These are phyloP conservation scores for Rutstroemia sydowiana DNA, from an alignment of 2,329 filamentous ascomycete species.

Conservation along the genomic window DNA sequence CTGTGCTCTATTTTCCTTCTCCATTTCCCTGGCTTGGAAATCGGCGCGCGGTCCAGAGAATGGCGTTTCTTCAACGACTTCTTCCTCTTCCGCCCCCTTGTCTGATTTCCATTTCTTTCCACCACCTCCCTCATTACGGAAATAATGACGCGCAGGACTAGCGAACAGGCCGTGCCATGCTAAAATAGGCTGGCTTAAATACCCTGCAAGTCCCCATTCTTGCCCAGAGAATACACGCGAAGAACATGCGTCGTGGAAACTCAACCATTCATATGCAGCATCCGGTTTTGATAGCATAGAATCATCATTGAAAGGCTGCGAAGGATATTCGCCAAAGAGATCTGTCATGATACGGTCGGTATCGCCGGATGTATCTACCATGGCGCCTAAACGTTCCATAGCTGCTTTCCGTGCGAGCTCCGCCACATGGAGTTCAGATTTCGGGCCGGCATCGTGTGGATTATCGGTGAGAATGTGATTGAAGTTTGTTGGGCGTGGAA, in stretches of 20 bases:
- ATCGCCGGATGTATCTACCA: constrained; percentile 74
- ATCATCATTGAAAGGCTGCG: constrained; percentile 88
- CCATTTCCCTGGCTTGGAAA: constrained; percentile 71
- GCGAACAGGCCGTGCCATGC: constrained; percentile 92
- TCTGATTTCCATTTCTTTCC: constrained; percentile 35
- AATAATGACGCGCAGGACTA: constrained; percentile 45
- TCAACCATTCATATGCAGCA: constrained; percentile 77
- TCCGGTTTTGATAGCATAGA: constrained; percentile 82
- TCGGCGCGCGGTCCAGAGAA: constrained; percentile 80
- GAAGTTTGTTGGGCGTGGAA: constrained; percentile 35
- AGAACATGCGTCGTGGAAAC: constrained; percentile 83
- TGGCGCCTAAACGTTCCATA: constrained; percentile 64
- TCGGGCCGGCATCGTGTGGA: constrained; percentile 34
- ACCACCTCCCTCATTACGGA: constrained; percentile 32
- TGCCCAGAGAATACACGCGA: constrained; percentile 73
- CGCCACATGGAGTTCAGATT: constrained; percentile 59
- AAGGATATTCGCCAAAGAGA: constrained; percentile 79
- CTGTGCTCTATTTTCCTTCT: constrained; percentile 69
- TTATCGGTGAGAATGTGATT: constrained; percentile 21
- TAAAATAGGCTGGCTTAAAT: constrained; percentile 77
- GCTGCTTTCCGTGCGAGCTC: constrained; percentile 66
- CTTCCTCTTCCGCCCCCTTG: neutral
- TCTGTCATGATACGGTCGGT: constrained; percentile 73
- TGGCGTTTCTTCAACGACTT: constrained; percentile 45
- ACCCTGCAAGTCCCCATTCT: constrained; percentile 86